Base-by-base conservation (phyloP, 495 filamentous ascomycete genomes). In the Neurospora pannonica region DNA sequence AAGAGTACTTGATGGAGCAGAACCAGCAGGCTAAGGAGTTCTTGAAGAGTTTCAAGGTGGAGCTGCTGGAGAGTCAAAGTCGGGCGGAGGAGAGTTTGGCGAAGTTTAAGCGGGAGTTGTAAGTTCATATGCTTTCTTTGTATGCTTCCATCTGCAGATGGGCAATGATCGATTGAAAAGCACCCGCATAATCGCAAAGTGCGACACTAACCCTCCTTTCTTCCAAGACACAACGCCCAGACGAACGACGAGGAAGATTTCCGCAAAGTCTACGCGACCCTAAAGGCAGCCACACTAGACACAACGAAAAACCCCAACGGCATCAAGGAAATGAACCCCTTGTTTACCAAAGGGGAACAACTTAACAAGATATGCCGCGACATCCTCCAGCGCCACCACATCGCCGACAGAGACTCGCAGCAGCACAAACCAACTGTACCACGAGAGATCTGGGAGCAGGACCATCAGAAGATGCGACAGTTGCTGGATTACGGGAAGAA, bases 381-480 rank as follows among this genome's bases (percentile, higher is more conserved):
- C 6, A 76, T 81, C n/a, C 73, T 80, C 5, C 21, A 74, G 3
- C 74, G 73, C 38, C 77, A 81, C 48, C 71, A 75, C 1, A 72
- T 48, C 9, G 73, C 71, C 4, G 74, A 79, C n/a, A 38, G 13
- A n/a, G 76, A 76, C 4, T 74, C 72, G 34, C 43, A 71, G 38
- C 6, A 17, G 24, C 28, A 67, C 54, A 67, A 34, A 1, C 36
- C 67, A 5, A 71, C 19, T 38, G 21, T 79, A 10, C 83, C 81
- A 3, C 76, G 74, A 11, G 77, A 76, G 48, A 76, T 71, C 24
- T 85, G 83, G 83, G 75, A 77, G 72, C 73, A 83, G 54, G 84
- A 85, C 42, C 76, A 79, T 19, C 71, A 78, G 62, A 75, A 81
- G 2, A 78, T 81, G 70, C 78, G 76, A 28, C 77, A 80, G 43